phyloP scores from a whole-genome alignment of 192 early-diverging fungal species.

The Phycomyces blakesleeanus region DNA sequence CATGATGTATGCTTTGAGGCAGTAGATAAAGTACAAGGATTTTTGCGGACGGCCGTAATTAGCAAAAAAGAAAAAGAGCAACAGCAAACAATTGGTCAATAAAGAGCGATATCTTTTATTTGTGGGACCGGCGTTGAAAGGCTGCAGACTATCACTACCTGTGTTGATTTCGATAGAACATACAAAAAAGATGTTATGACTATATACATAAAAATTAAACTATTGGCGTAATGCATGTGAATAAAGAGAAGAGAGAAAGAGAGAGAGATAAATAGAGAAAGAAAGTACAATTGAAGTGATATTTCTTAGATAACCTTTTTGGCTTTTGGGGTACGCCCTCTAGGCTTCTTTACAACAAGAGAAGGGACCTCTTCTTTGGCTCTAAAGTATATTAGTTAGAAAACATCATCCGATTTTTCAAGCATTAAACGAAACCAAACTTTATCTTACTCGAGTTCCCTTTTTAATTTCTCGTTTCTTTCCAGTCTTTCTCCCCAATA shows the following conservation, averaged over 20 bases:
- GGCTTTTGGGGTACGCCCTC: too few relatives aligned
- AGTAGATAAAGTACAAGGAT: constrained; percentile 51
- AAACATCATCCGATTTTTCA: not conserved
- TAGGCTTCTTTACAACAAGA: too few relatives aligned
- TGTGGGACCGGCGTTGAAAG: not conserved
- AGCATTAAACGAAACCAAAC: not conserved
- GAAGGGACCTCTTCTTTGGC: too few relatives aligned
- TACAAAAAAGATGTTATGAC: too few relatives aligned
- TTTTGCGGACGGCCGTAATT: constrained; percentile 63
- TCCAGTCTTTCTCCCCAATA: constrained; percentile 9
- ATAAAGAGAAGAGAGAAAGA: too few relatives aligned
- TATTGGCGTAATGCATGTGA: too few relatives aligned
- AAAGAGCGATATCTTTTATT: not conserved
- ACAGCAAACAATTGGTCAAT: constrained; percentile 33
- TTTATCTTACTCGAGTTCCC: not conserved
- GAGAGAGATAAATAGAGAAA: too few relatives aligned
- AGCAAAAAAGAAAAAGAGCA: constrained; percentile 54
- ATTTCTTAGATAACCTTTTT: too few relatives aligned
- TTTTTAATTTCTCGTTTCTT: not conserved
- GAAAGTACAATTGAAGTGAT: too few relatives aligned
- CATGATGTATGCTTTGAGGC: constrained; percentile 36
- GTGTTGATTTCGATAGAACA: too few relatives aligned
- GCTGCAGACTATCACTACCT: too few relatives aligned
- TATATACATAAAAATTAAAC: too few relatives aligned
- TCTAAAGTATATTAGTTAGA: not conserved